Base-by-base conservation (phyloP, 1,284 basidiomycete species). In the Cutaneotrichosporon mucoides region DNA sequence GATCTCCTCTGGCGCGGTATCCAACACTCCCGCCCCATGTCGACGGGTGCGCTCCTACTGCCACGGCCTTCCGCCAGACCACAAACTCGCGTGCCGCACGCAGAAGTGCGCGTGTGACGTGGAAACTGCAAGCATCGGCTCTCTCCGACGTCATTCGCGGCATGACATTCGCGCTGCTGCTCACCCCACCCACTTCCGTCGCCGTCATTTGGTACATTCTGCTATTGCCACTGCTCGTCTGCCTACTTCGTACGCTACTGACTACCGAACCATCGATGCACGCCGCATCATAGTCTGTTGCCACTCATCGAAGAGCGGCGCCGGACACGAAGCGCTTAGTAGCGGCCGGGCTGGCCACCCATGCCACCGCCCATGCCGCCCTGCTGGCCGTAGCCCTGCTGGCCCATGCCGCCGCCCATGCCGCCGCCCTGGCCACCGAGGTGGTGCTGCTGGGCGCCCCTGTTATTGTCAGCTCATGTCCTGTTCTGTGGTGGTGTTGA, bases 341-440 rank as follows among this genome's bases (percentile, higher is more conserved):
- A 54, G 53, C 53, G 53, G 53, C 53, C 53, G 46, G 16, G 41
- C 43, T 48, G 44, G 41, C 55, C 53, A 33, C 44, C 45, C 50
- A 60, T 51, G 54, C 53, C 57, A 33, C 47, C 57, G 46, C 41
- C 40, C 9, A 41, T 41, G 11, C 40, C 40, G 40, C 43, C 42
- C 37, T 42, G 50, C 40, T 57, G 43, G 37, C 43, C 42, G n/a
- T 15, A 5, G n/a, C 43, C 43, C 8, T 4, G n/a, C 43, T 34
- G 35, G 12, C 44, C 52, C 50, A 47, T 49, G 56, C 51, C 51
- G 34, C 11, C 41, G 47, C 44, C 43, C n/a, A 44, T 44, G n/a
- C 43, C 43, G 16, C 16, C 43, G 16, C 16, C 43, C 40, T 57
- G 43, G 37, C 43, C 42, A n/a, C 42, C 43, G n/a, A 44, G 13